These are phyloP conservation scores for Isochrysis galbana DNA, from an alignment of 78 protist species.

Conservation along the genomic window DNA sequence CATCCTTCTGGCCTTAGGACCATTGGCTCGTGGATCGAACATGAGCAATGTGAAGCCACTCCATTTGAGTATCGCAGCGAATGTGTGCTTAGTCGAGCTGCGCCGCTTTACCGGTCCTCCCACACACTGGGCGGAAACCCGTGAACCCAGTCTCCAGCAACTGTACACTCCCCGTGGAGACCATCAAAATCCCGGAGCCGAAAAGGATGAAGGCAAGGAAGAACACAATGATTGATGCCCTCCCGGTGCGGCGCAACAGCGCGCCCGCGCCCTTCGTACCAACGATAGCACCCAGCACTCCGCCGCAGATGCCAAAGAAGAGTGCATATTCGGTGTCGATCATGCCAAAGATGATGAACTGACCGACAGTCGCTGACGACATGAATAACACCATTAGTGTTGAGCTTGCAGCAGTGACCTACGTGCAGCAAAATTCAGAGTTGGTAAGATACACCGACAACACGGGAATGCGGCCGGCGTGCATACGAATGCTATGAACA, in stretches of 20 bases:
- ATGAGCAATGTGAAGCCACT: too few species aligned
- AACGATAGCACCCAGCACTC: neutral
- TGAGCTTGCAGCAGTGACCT: neutral
- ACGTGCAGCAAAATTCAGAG: neutral
- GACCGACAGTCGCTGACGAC: neutral
- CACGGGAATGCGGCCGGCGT: too few species aligned
- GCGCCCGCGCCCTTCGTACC: slow-evolving; percentile 4
- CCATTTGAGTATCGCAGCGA: too few species aligned
- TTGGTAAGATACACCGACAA: too few species aligned
- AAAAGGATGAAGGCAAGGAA: neutral
- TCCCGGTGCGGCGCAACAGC: neutral
- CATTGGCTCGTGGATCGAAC: too few species aligned
- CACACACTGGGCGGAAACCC: neutral
- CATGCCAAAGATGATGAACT: neutral
- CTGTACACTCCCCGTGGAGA: neutral
- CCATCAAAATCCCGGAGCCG: slow-evolving; percentile 13
- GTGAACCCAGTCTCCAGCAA: neutral
- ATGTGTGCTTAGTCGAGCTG: neutral
- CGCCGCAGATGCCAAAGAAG: neutral
- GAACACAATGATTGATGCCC: neutral
- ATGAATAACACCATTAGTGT: neutral
- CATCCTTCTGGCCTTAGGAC: too few species aligned
- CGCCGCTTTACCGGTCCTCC: neutral
- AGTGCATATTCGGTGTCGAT: neutral
- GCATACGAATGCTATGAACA: too few species aligned